Base-by-base conservation (phyloP, 2,329 filamentous ascomycete genomes). In the Aspergillus sp. region DNA sequence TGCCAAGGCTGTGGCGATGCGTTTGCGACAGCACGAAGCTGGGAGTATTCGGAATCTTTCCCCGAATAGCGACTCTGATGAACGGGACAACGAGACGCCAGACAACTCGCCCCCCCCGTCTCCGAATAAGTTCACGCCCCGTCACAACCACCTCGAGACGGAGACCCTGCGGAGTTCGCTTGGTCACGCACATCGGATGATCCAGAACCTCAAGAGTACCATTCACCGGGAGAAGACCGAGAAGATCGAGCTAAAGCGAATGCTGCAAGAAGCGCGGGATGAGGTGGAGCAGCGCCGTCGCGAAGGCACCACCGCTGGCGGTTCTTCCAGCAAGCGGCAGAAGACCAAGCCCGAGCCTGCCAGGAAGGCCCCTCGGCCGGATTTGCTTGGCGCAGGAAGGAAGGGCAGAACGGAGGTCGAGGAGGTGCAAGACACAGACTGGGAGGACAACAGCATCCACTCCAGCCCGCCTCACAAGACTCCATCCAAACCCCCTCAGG, bases 191-290 rank as follows among this genome's bases (percentile, higher is more conserved):
- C 93, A 97, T 66, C 82, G 91, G 48, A 96, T 94, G 71, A 96
- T 98, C 49, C 91, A 97, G 65, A 94, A 88, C 59, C 80, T 97
- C 57, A 89, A 94, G 68, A 89, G 86, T 65, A 94, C 90, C 59
- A 86, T 97, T 41, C 91, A 98, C 66, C 86, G 93, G 32, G 93
- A 98, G 68, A 98, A 97, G 81, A 96, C 91, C 0, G 93, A 98
- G 68, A 98, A 96, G 74, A 80, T 97, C 29, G 93, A 98, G 68
- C 79, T 97, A 45, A 90, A 88, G 69, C 86, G 91, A 49, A 88
- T 98, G 79, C 80, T 97, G 29, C 91, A 97, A 70, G 93, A 98
- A 60, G 85, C 91, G 27, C 83, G 90, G 33, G 93, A 98, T 63
- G 93, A 98, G 60, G 72, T 98, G 29, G 93, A 88, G 66, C 69